phyloP scores from a whole-genome alignment of 306 rosid species.

The Acacia acuminata region DNA sequence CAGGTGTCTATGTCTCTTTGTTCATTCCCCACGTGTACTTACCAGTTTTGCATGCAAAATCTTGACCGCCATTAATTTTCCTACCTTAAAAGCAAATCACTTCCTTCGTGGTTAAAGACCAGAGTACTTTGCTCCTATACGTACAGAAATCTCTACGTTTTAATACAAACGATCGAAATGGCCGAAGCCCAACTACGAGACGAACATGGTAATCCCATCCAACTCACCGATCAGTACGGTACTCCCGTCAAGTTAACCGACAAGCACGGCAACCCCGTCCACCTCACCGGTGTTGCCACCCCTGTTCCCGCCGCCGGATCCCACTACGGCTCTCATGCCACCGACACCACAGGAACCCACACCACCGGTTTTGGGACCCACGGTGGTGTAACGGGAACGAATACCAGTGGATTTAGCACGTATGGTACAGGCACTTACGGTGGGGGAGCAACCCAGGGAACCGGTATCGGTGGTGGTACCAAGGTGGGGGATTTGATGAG shows the following conservation, averaged over 20 bases:
- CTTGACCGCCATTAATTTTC: constrained; percentile 40
- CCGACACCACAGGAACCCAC: background rate
- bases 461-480: background rate
- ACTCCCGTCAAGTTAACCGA: constrained; percentile 66
- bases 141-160: background rate
- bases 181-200: constrained; percentile 57
- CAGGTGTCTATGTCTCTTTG: background rate
- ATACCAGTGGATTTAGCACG: constrained; percentile 3
- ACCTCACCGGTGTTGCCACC: constrained; percentile 64
- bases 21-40: constrained; percentile 29
- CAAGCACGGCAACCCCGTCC: constrained; percentile 67
- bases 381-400: background rate
- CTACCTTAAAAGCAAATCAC: background rate
- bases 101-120: background rate
- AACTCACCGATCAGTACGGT: constrained; percentile 63
- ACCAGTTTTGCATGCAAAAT: constrained; percentile 37
- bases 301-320: constrained; percentile 20
- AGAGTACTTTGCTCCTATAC: background rate
- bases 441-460: constrained; percentile 21
- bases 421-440: constrained; percentile 2
- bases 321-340: background rate
- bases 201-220: constrained; percentile 62
- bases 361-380: background rate
- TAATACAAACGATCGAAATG: constrained; percentile 39
- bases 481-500: constrained; percentile 27